Evolutionary conservation across 2,329 filamentous ascomycete genomes (phyloP), one percentile per base, ranked within the genome.

Genomic region (Apiospora arundinis): DNA sequence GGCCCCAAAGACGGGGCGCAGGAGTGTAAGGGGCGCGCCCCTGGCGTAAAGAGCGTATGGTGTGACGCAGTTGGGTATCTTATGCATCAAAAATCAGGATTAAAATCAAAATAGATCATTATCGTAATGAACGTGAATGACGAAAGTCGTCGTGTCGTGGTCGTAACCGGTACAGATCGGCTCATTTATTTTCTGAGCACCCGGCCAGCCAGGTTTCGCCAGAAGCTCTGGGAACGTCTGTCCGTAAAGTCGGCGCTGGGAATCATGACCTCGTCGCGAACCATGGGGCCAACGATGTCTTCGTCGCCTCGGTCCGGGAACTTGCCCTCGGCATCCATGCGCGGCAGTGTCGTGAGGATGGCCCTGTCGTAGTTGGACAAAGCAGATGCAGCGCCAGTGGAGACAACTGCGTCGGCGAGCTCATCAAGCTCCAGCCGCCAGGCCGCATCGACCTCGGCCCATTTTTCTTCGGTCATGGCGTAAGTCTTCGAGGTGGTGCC

Each of bases 281-380:
- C 90, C 95, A 98, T 97, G 8, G 95, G 95, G 1, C 95, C 95
- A 63, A 98, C 94, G 79, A 98, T 97, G 81, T 97, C 95, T 76
- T 95, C 92, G 77, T 97, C 95, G 69, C 95, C 95, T 44, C 95
- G 89, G 76, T 92, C 91, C 32, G 95, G 95, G 77, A 97, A 98
- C 81, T 98, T 97, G 78, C 93, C 92, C 73, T 92, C 88, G 78
- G 92, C 86, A 78, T 93, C 91, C 75, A 95, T 88, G 37, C 89
- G 87, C 0, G 92, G 92, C 74, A 95, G 90, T 71, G 89, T 89
- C 72, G 89, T 89, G 56, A 92, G 86, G 42, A 91, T 84, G 71
- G 87, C 83, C 70, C 90, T 88, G 70, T 88, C 86, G 56, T 89
- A 81, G 72, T 87, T 82, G 74, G 85, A 80, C 73, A 81, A 77